A percentile compares a stretch with the other conserved stretches of the same genome.
phyloP scores from a whole-genome alignment of 106 monocot species.

The Xerophyta viscosa region DNA sequence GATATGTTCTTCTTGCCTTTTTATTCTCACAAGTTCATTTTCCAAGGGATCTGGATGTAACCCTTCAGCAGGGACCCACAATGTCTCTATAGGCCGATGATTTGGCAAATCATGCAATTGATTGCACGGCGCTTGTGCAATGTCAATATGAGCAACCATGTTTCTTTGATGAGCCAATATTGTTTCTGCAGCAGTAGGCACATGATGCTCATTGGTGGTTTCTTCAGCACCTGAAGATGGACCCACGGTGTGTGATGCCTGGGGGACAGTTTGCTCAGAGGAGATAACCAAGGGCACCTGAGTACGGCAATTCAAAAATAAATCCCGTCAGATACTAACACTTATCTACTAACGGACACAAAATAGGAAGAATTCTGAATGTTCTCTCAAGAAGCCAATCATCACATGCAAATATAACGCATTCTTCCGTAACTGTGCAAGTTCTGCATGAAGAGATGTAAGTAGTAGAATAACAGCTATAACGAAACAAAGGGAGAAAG shows the following conservation, averaged over 20 bases:
- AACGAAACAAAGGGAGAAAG: no score
- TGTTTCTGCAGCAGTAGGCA: not conserved
- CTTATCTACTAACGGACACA: no score
- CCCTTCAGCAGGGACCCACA: conserved; percentile 1
- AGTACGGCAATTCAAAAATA: no score
- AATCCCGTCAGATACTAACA: no score
- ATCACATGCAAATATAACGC: no score
- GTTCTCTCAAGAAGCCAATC: no score
- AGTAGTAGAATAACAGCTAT: no score
- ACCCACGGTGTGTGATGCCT: not conserved
- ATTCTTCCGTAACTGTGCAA: no score
- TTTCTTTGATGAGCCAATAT: not conserved
- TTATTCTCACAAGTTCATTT: conserved; percentile 9
- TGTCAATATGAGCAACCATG: not conserved
- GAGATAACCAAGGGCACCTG: not conserved
- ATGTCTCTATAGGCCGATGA: not conserved
- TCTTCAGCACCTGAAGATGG: not conserved
- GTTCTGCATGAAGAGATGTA: no score
- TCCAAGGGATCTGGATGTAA: conserved; percentile 10
- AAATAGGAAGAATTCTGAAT: no score
- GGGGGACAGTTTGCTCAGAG: not conserved
- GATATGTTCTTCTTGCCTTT: not conserved
- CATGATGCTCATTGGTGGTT: not conserved
- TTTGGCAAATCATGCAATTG: conserved; percentile 1
- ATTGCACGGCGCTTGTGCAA: not conserved